Evolutionary conservation across 1,284 basidiomycete species (phyloP).

Genomic region (Rhizoctonia solani): DNA sequence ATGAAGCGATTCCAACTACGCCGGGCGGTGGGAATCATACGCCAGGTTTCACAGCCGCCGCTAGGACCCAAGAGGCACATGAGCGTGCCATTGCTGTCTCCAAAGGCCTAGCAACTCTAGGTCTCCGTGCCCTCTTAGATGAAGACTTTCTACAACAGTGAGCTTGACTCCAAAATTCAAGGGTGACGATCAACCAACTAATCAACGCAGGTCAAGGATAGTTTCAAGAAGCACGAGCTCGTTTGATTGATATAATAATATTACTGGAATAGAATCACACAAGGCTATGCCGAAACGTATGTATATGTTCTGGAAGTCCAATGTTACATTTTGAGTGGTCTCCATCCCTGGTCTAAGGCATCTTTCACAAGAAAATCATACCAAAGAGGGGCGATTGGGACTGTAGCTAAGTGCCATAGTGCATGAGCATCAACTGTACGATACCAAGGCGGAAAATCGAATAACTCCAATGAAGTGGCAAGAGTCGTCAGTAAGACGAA

Average conservation of each 20-base stretch:
- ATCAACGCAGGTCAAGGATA: conserved; percentile 4
- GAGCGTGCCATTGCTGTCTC: conserved; percentile 58
- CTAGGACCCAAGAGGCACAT: conserved; percentile 64
- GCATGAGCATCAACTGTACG: conserved; percentile 90
- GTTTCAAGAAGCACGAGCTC: conserved; percentile 14
- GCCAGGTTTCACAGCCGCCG: conserved; percentile 61
- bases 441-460: conserved; percentile 86
- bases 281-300: background rate
- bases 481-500: conserved; percentile 74
- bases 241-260: background rate
- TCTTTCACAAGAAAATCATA: conserved; percentile 79
- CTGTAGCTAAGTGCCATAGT: conserved; percentile 91
- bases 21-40: conserved; percentile 70
- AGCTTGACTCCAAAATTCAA: conserved; percentile 24
- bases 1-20: conserved; percentile 65
- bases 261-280: background rate
- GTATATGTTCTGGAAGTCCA: background rate
- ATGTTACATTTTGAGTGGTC: conserved; percentile 13
- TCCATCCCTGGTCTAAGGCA: conserved; percentile 53
- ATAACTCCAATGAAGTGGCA: conserved; percentile 82
- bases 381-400: conserved; percentile 80
- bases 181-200: background rate
- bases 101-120: conserved; percentile 64
- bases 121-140: conserved; percentile 61
- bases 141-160: conserved; percentile 62